These are phyloP conservation scores for Chaetomiaceae sp. DNA, from an alignment of 2,329 filamentous ascomycete species.

Conservation along the genomic window DNA sequence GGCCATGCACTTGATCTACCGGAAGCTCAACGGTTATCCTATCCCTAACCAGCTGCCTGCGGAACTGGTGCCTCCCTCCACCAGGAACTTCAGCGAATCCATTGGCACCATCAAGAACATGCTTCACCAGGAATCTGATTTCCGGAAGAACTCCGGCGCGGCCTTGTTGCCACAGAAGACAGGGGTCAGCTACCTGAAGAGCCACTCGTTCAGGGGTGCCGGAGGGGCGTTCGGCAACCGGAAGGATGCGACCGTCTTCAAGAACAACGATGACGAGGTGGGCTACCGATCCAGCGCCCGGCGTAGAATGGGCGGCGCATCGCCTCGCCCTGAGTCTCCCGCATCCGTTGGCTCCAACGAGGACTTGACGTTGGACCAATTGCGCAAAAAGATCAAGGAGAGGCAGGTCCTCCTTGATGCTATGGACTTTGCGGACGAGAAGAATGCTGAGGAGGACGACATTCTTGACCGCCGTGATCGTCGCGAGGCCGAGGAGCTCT, in stretches of 20 bases:
- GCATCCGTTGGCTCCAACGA: constrained; percentile 65
- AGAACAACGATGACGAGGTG: constrained; percentile 89
- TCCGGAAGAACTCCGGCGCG: constrained; percentile 81
- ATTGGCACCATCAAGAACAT: constrained; percentile 90
- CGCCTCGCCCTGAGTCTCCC: constrained; percentile 74
- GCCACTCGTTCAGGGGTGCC: constrained; percentile 75
- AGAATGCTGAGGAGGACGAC: constrained; percentile 83
- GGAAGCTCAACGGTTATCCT: constrained; percentile 92
- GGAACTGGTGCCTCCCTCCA: constrained; percentile 90
- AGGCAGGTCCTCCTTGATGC: constrained; percentile 92
- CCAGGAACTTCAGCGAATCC: constrained; percentile 85
- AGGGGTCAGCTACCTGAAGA: constrained; percentile 97
- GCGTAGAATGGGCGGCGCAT: constrained; percentile 67
- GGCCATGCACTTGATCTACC: constrained; percentile 97
- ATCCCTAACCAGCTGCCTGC: constrained; percentile 80
- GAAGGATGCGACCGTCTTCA: constrained; percentile 94
- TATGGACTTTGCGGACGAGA: constrained; percentile 93
- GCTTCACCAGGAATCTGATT: constrained; percentile 82
- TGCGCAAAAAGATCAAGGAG: constrained; percentile 88
- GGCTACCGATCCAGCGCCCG: constrained; percentile 93
- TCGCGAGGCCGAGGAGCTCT: constrained; percentile 88
- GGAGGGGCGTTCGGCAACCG: constrained; percentile 55
- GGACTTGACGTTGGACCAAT: constrained; percentile 77
- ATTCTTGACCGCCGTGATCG: constrained; percentile 83
- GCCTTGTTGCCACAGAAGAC: constrained; percentile 90